Percentiles rank a stretch among this genome's conserved stretches.
phyloP scores from a whole-genome alignment of 805 yeast genomes.

The Wickerhamomyces alni region DNA sequence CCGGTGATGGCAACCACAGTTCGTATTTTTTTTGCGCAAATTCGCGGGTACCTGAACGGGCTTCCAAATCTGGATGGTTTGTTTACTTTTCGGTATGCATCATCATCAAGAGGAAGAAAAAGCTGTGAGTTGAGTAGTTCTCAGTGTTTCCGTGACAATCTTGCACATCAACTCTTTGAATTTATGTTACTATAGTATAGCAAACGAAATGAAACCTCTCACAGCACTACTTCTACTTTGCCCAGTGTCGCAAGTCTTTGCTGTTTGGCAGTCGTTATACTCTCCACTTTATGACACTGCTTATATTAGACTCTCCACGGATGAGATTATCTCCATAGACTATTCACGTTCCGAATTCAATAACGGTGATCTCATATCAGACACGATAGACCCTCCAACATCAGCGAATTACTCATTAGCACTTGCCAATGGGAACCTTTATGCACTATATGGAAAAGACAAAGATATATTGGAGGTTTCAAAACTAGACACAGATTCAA shows the following conservation, averaged over 20 bases:
- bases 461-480: constrained; percentile 6
- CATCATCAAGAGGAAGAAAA: too few relatives aligned
- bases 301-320: constrained; percentile 15
- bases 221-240: neutral
- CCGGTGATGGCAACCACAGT: too few relatives aligned
- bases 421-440: constrained; percentile 16
- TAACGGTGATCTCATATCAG: constrained; percentile 2
- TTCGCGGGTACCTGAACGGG: neutral
- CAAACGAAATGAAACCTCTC: neutral
- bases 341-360: constrained; percentile 1
- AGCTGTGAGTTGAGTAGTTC: too few relatives aligned
- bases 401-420: constrained; percentile 17
- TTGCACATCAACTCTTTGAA: too few relatives aligned
- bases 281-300: constrained; percentile 14
- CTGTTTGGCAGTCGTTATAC: constrained; percentile 13
- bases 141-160: too few relatives aligned
- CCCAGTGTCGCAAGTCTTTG: neutral
- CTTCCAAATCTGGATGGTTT: constrained; percentile 10
- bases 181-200: too few relatives aligned
- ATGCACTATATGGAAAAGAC: constrained; percentile 13
- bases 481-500: constrained; percentile 3
- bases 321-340: constrained; percentile 15
- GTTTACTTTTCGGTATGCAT: constrained; percentile 9
- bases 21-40: neutral
- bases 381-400: constrained; percentile 13